Conservation (phyloP, 352 stramenopile species). For the Ochromonadaceae sp. region DNA sequence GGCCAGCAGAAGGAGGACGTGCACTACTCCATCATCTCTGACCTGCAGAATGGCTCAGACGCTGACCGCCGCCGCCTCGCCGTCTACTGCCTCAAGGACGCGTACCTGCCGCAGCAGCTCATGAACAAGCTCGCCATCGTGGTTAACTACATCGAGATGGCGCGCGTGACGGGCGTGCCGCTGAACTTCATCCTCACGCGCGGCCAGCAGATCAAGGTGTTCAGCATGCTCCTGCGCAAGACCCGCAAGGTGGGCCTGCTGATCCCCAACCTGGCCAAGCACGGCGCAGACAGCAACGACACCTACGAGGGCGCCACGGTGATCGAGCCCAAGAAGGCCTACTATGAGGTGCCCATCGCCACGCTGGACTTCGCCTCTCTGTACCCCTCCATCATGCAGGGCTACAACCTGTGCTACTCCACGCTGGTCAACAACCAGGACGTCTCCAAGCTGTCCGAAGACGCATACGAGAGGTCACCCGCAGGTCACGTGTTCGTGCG, state of each 20-base stretch:
- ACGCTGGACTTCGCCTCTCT: constrained; percentile 99
- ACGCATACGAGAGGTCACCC: constrained; percentile 75
- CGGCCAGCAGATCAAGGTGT: constrained; percentile 96
- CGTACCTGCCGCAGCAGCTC: constrained; percentile 80
- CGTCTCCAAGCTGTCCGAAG: constrained; percentile 36
- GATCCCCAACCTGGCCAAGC: constrained; percentile 84
- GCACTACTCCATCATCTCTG: constrained; percentile 95
- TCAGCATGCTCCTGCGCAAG: constrained; percentile 96
- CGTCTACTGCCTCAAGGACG: constrained; percentile 99
- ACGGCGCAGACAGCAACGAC: constrained; percentile 44
- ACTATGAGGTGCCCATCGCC: constrained; percentile 95
- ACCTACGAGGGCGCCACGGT: constrained; percentile 97
- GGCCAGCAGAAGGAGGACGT: constrained; percentile 99
- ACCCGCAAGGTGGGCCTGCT: constrained; percentile 78
- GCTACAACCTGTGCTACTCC: constrained; percentile 98
- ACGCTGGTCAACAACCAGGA: constrained; percentile 76
- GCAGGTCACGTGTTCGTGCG: constrained; percentile 90
- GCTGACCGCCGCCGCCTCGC: constrained; percentile 92
- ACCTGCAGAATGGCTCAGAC: constrained; percentile 78
- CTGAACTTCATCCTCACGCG: constrained; percentile 92
- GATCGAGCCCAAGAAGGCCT: constrained; percentile 96
- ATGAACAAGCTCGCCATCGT: constrained; percentile 96
- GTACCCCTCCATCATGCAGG: constrained; percentile 99
- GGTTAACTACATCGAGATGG: constrained; percentile 99
- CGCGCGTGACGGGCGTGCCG: constrained; percentile 91